Conservation (phyloP, 257 asterid species). For the Solanum arcanum region DNA sequence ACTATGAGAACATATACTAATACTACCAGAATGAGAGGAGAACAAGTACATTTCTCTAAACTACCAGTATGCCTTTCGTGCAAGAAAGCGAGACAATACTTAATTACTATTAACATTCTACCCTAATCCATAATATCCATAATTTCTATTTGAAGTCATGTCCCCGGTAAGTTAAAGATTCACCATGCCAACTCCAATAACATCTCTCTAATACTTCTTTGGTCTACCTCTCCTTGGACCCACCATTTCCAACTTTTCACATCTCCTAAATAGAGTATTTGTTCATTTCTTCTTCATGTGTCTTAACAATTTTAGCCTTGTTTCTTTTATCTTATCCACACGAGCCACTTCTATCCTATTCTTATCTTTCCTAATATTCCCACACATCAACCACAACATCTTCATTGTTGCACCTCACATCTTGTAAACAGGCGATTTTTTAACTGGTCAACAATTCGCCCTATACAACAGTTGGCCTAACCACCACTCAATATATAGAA, state of each 20-base stretch:
- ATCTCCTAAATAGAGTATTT: too few relatives aligned
- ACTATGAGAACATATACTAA: neutral
- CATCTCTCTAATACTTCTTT: neutral
- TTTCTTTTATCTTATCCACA: neutral
- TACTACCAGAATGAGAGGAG: neutral
- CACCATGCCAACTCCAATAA: neutral
- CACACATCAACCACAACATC: neutral
- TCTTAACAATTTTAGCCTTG: neutral
- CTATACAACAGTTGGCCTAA: too few relatives aligned
- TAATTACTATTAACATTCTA: too few relatives aligned
- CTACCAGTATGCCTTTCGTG: neutral
- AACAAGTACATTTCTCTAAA: neutral
- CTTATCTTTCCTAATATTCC: neutral
- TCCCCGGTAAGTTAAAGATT: neutral
- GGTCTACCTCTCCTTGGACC: neutral
- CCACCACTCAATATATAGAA: neutral
- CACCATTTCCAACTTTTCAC: neutral
- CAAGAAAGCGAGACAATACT: neutral
- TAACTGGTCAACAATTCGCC: neutral
- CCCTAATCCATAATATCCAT: neutral
- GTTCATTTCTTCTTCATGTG: neutral
- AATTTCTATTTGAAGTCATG: too few relatives aligned
- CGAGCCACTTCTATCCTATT: neutral
- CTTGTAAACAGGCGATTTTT: too few relatives aligned
- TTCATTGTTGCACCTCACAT: too few relatives aligned